Base-by-base conservation (phyloP, 768 basidiomycete species). In the Leccinellum luteum region DNA sequence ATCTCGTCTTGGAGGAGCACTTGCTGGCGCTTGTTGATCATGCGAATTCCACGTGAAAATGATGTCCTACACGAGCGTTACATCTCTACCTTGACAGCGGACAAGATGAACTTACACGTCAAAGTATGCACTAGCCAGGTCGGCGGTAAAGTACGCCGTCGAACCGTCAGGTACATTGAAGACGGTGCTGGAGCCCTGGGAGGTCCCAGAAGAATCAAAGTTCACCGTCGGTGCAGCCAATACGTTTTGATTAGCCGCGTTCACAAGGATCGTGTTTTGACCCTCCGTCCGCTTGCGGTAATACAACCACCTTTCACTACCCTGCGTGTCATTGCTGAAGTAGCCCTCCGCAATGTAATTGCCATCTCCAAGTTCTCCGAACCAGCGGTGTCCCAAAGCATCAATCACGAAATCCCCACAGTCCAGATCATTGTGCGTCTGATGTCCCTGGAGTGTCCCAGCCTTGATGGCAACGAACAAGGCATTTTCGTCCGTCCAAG, bases 221-320 rank as follows among this genome's bases (percentile, higher is more conserved):
- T 79, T 78, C 21, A 76, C 68, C 9, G 75, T 83, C 0, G 93
- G 89, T 4, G 81, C 77, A 19, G 82, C 84, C 17, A 75, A 70
- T 48, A 97, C 91, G 58, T 86, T 81, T 75, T 99, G 97, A 76
- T 98, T 98, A 31, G 74, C 69, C 60, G 78, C 75, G 64, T 81
- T 81, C 62, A 98, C 80, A 53, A 95, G 67, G 60, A 99, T 79
- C 6, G 94, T 94, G 78, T 98, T 99, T 78, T 99, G 97, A 3
- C 97, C 97, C 74, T 96, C 93, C 4, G 96, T 97, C 75, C 87
- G 85, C 80, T 95, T 98, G 69, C 95, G 83, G 80, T 97, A 99
- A 77, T 97, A 98, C 60, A 82, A 66, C 95, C 94, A 98, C 54
- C 96, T 81, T 23, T 76, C 70, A 48, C 85, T 81, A 58, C 78